Percentiles rank a stretch among this genome's conserved stretches.
These are phyloP conservation scores for Podaxis pistillaris DNA, from an alignment of 768 basidiomycete species.

Conservation along the genomic window DNA sequence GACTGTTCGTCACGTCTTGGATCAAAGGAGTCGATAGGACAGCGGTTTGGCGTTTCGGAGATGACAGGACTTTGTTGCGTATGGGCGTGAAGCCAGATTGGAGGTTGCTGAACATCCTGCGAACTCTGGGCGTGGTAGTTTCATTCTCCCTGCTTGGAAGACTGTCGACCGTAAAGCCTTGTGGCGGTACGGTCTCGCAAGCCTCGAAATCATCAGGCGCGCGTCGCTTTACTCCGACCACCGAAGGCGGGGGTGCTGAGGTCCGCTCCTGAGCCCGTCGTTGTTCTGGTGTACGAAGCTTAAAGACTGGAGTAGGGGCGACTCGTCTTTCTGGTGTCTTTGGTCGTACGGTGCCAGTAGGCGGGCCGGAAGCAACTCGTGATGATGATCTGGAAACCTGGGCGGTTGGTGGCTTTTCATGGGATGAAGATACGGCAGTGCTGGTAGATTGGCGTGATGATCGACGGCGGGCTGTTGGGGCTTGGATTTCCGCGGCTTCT, in stretches of 20 bases:
- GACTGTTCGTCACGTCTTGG: constrained; percentile 69
- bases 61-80: constrained; percentile 47
- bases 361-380: constrained; percentile 44
- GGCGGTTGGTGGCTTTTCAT: constrained; percentile 18
- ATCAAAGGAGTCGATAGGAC: constrained; percentile 37
- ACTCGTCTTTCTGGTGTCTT: constrained; percentile 53
- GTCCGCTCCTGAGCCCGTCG: constrained; percentile 25
- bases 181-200: constrained; percentile 53
- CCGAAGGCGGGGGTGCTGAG: constrained; percentile 31
- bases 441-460: constrained; percentile 23
- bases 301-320: constrained; percentile 44
- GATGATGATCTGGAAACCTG: constrained; percentile 20
- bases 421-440: constrained; percentile 17
- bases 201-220: constrained; percentile 77
- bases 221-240: constrained; percentile 68
- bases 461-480: constrained; percentile 24
- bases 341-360: constrained; percentile 33
- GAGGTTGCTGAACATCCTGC: constrained; percentile 54
- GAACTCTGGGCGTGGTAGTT: constrained; percentile 56
- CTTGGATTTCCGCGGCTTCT: constrained; percentile 8
- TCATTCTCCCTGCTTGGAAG: constrained; percentile 40
- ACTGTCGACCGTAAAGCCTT: constrained; percentile 62
- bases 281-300: constrained; percentile 50
- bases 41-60: constrained; percentile 45
- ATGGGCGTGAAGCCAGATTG: constrained; percentile 75